These are phyloP conservation scores for Erigeron canadensis DNA, from an alignment of 129 eudicot genomes.

Conservation along the genomic window DNA sequence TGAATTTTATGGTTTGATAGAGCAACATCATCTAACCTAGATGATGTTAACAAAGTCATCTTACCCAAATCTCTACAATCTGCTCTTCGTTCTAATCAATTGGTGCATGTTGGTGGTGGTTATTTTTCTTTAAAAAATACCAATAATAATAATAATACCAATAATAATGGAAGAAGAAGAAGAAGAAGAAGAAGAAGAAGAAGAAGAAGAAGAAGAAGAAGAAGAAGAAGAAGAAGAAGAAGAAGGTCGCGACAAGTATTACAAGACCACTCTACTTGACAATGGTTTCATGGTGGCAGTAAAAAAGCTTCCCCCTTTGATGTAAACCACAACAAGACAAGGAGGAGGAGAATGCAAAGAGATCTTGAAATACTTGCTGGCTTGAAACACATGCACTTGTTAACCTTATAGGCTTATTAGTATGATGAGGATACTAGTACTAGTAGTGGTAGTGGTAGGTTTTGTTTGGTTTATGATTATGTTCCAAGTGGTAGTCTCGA, in stretches of 20 bases:
- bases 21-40: too few species aligned
- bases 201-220: too few species aligned
- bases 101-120: slow-evolving; percentile 41
- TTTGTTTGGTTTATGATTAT: slow-evolving; percentile 70
- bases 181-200: too few species aligned
- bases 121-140: too few species aligned
- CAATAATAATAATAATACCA: too few species aligned
- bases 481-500: slow-evolving; percentile 78
- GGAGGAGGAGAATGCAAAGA: slow-evolving; percentile 44
- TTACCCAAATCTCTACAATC: slow-evolving; percentile 52
- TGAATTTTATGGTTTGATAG: too few species aligned
- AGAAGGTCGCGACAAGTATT: slow-evolving; percentile 35
- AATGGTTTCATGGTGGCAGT: slow-evolving; percentile 71
- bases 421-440: slow-evolving; percentile 28
- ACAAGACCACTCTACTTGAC: slow-evolving; percentile 50
- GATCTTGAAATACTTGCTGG: slow-evolving; percentile 61
- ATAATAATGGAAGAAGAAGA: too few species aligned
- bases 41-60: slow-evolving; percentile 48
- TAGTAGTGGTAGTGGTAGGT: slow-evolving; percentile 25
- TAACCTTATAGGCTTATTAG: slow-evolving; percentile 71
- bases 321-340: slow-evolving; percentile 26
- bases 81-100: slow-evolving; percentile 51
- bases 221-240: too few species aligned
- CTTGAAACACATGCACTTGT: slow-evolving; percentile 66
- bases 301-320: slow-evolving; percentile 43